Evolutionary conservation across 768 basidiomycete genomes (phyloP), one percentile per base, ranked within the genome.

Genomic region (Naganishia antarctica): DNA sequence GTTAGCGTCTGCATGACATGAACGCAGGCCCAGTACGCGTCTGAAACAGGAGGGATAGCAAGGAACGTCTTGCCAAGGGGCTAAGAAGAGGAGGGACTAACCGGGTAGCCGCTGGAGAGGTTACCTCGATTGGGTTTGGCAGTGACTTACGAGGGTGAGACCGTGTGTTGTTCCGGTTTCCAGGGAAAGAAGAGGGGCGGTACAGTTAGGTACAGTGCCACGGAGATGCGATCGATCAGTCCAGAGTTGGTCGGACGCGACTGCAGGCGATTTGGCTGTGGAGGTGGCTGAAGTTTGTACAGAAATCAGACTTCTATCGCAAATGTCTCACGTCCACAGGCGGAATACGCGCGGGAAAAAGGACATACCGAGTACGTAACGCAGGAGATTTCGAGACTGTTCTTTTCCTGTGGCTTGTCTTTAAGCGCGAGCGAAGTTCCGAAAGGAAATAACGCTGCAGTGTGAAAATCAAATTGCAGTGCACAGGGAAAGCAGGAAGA

Each of bases 261-360:
- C 34, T 13, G 53, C 53, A 57, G 53, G 26, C 21, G 53, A 41
- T 41, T 57, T 11, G 5, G 21, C 53, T 57, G 37, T 15, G 48
- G 6, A n/a, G n/a, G n/a, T n/a, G n/a, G n/a, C n/a, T n/a, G n/a
- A n/a, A n/a, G 50, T 1, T 18, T 18, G 32, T 37, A 25, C 37
- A 57, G 21, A 7, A 57, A 40, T 57, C 53, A 57, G 53, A 51
- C 9, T 21, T 57, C 32, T 40, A 57, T 40, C 53, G 32, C 21
- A 25, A 40, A 40, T 57, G 53, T 57, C 53, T 57, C 53, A 57
- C 53, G 8, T 50, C 5, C 29, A 51, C 31, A 32, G 28, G 37
- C 53, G 18, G 16, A 23, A 32, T 23, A 13, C 21, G 4, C 53
- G 37, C 34, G 53, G 37, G 13, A 57, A 18, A 34, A 51, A 41